Base-by-base conservation (phyloP, 2,329 filamentous ascomycete genomes). In the Chaetomium olivaceum region DNA sequence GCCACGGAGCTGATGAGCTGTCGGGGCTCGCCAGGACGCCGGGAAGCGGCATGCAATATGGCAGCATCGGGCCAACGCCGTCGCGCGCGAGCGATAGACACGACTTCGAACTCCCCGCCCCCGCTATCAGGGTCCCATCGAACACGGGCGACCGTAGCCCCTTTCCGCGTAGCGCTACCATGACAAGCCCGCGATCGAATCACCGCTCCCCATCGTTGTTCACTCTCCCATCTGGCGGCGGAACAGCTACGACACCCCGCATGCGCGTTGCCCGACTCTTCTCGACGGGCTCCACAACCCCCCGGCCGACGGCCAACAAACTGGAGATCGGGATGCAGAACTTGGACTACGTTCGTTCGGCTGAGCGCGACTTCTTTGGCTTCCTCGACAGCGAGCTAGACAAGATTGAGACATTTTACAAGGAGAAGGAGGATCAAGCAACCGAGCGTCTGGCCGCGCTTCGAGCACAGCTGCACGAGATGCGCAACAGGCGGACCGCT, bases 331-430 rank as follows among this genome's bases (percentile, higher is more conserved):
- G 79, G 54, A 69, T 82, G 73, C 76, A 82, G 58, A 77, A 79
- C 27, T 74, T 85, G 29, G 71, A 80, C 75, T 70, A 79, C 48
- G 83, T 96, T 3, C 89, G 91, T 54, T 82, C 88, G 64, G 85
- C 88, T 21, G 89, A 96, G 76, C 85, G 84, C n/a, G 91, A 97
- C 16, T 98, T 99, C 74, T 94, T 93, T 76, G 79, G 82, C 0
- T 99, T 95, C 73, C 81, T 99, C 61, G 92, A 97, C 71, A 81
- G 80, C 11, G 91, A 99, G 78, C 81, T 99, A 16, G 83, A 89
- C n/a, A 99, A 98, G 78, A 92, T 99, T 12, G 93, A 99, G 75
- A 79, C 82, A 0, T 99, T 99, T 74, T 98, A 98, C 80, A 88
- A 87, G 71, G 80, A 87, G 70, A 97, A 97, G 75, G 95, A 99